phyloP scores from a whole-genome alignment of 306 rosid genomes.

The Inga leiocalycina region DNA sequence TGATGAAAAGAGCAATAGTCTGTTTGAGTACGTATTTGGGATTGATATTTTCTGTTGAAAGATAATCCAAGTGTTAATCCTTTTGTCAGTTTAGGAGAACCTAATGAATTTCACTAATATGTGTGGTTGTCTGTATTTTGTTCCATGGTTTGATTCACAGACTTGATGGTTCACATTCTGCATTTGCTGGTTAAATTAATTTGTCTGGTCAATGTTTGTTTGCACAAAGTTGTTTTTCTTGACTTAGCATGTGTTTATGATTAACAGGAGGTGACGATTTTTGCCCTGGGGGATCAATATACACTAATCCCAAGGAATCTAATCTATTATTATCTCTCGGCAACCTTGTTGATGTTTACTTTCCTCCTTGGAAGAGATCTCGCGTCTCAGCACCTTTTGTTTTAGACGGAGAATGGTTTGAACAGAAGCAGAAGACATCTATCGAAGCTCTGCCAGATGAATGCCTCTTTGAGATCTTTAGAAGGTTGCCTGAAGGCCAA shows the following conservation, averaged over 20 bases:
- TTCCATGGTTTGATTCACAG: not conserved
- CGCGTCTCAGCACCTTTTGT: conserved; percentile 74
- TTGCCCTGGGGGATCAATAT: conserved; percentile 73
- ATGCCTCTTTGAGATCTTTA: conserved; percentile 91
- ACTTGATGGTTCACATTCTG: not conserved
- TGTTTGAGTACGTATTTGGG: not conserved
- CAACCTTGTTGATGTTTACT: conserved; percentile 72
- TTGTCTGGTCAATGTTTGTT: not conserved
- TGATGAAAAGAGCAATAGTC: not conserved
- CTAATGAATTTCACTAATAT: not conserved
- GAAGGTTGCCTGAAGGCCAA: conserved; percentile 78
- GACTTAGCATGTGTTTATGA: conserved; percentile 28
- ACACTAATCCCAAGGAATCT: conserved; percentile 79
- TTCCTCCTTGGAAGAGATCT: conserved; percentile 83
- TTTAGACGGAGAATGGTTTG: conserved; percentile 53
- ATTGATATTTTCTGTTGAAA: conserved; percentile 25
- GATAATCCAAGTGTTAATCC: not conserved
- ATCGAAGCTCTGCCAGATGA: conserved; percentile 85
- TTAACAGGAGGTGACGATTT: conserved; percentile 73
- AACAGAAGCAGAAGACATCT: conserved; percentile 67
- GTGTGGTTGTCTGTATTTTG: conserved; percentile 10
- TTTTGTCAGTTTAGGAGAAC: conserved; percentile 26
- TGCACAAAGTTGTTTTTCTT: conserved; percentile 7
- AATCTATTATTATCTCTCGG: conserved; percentile 71
- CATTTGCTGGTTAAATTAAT: not conserved